phyloP scores from a whole-genome alignment of 2,329 filamentous ascomycete species.

The Ophiostoma sp. region DNA sequence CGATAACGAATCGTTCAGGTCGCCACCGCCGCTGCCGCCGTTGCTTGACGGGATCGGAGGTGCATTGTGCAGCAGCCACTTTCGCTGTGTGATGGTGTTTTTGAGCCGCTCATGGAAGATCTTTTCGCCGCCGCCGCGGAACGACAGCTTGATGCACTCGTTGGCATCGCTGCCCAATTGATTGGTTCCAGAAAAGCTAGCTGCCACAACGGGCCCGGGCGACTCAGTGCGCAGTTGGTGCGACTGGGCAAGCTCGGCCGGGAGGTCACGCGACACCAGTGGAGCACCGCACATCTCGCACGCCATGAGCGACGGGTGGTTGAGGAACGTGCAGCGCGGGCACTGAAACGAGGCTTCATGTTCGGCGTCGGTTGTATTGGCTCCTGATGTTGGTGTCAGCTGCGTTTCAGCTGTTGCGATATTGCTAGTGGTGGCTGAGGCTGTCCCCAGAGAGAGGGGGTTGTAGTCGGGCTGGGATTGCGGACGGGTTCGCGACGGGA shows the following conservation, averaged over 20 bases:
- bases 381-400: constrained; percentile 30
- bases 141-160: constrained; percentile 85
- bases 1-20: neutral
- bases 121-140: constrained; percentile 81
- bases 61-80: constrained; percentile 88
- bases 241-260: constrained; percentile 38
- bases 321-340: constrained; percentile 86
- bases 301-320: constrained; percentile 76
- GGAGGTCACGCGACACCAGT: constrained; percentile 52
- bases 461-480: constrained; percentile 35
- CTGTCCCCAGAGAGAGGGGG: neutral
- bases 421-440: neutral
- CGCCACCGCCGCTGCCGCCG: neutral
- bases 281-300: constrained; percentile 91
- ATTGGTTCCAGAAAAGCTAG: constrained; percentile 27
- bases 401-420: constrained; percentile 2
- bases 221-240: constrained; percentile 58
- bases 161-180: constrained; percentile 46
- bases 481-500: neutral
- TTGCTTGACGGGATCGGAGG: constrained; percentile 63
- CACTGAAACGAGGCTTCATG: constrained; percentile 53
- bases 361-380: constrained; percentile 31
- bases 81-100: constrained; percentile 79
- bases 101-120: constrained; percentile 87
- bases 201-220: constrained; percentile 63